phyloP scores from a whole-genome alignment of 2,329 filamentous ascomycete genomes.

The Zasmidium angulare region DNA sequence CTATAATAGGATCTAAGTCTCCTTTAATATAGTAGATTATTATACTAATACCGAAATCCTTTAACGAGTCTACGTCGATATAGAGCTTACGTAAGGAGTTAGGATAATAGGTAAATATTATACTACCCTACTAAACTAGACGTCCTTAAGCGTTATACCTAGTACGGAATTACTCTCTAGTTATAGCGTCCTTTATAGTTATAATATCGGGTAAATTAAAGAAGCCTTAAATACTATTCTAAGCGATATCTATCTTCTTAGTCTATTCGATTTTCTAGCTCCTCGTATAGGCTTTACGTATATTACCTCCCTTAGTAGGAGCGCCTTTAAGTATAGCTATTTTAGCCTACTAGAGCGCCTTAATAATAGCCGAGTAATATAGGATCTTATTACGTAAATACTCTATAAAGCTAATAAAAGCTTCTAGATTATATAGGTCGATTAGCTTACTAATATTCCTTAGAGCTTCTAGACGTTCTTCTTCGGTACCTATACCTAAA shows the following conservation, averaged over 20 bases:
- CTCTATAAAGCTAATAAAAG: not conserved
- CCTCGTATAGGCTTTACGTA: not conserved
- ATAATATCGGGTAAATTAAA: too few relatives aligned
- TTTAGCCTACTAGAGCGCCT: not conserved
- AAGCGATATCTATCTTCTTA: not conserved
- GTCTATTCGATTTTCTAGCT: not conserved
- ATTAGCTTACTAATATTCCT: not conserved
- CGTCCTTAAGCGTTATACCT: not conserved
- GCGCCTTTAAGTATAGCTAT: not conserved
- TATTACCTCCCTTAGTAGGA: not conserved
- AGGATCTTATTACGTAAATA: not conserved
- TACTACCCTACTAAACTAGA: not conserved
- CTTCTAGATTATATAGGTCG: not conserved
- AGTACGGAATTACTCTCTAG: not conserved
- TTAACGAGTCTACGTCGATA: slow-evolving; percentile 6
- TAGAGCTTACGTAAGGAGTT: not conserved
- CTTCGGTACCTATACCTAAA: not conserved
- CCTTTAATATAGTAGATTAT: slow-evolving; percentile 2
- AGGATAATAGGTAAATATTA: not conserved
- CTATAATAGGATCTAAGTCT: not conserved
- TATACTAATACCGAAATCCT: too few relatives aligned
- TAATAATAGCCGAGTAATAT: too few relatives aligned
- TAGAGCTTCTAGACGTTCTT: not conserved
- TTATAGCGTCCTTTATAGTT: too few relatives aligned
- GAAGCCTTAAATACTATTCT: not conserved